phyloP scores from a whole-genome alignment of 78 protist genomes.

The Salpingoeca rosetta region DNA sequence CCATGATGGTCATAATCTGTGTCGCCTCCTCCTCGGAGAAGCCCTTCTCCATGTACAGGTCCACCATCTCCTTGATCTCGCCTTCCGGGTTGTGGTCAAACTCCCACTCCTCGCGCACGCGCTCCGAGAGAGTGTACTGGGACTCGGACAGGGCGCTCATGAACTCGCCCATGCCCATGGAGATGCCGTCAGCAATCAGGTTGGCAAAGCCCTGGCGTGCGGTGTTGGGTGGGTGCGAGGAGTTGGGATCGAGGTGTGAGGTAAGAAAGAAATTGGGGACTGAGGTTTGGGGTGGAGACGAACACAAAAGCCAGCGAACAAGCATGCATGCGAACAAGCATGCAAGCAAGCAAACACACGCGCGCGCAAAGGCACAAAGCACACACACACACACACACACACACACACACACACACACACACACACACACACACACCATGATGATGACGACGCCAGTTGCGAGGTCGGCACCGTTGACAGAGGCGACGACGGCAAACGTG shows the following conservation, averaged over 20 bases:
- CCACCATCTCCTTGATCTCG: constrained; percentile 46
- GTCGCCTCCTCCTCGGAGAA: constrained; percentile 41
- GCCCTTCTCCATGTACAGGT: constrained; percentile 59
- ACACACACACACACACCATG: too few relatives aligned
- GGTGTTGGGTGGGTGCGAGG: too few relatives aligned
- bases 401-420: too few relatives aligned
- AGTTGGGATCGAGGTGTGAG: too few relatives aligned
- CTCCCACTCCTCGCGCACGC: constrained; percentile 48
- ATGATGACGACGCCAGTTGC: constrained; percentile 47
- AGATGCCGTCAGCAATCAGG: constrained; percentile 66
- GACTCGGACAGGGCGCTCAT: constrained; percentile 55
- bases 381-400: too few relatives aligned
- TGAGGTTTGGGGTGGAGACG: too few relatives aligned
- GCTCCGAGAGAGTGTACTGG: constrained; percentile 36
- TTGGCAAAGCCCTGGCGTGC: constrained; percentile 78
- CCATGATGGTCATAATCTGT: not conserved
- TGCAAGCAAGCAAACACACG: too few relatives aligned
- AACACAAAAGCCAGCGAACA: too few relatives aligned
- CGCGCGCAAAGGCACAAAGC: too few relatives aligned
- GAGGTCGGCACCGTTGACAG: constrained; percentile 50
- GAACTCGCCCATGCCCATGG: constrained; percentile 79
- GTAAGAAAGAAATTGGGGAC: too few relatives aligned
- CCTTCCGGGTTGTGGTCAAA: constrained; percentile 39
- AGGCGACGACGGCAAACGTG: constrained; percentile 68
- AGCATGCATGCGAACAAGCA: too few relatives aligned